Conservation (phyloP, 2,329 filamentous ascomycete species). For the Xylaria sp. region DNA sequence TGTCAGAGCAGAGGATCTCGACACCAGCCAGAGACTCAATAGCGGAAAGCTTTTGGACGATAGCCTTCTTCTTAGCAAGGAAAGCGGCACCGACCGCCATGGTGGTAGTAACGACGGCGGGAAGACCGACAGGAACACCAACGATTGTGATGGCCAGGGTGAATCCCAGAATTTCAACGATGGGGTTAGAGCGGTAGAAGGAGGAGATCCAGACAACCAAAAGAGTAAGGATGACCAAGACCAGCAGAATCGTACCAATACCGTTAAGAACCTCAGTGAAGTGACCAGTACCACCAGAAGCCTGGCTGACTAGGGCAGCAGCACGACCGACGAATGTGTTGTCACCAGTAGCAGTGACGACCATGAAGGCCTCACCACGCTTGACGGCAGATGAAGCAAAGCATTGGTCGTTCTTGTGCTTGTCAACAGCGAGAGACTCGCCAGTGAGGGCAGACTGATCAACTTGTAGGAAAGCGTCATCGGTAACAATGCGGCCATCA, state of each 20-base stretch:
- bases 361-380: conserved; percentile 85
- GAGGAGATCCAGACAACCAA: conserved; percentile 86
- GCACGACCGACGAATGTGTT: conserved; percentile 91
- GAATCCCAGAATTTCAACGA: conserved; percentile 82
- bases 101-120: conserved; percentile 91
- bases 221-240: conserved; percentile 83
- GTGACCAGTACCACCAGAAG: conserved; percentile 79
- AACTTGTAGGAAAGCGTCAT: conserved; percentile 86
- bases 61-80: conserved; percentile 91
- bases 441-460: conserved; percentile 94
- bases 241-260: conserved; percentile 82
- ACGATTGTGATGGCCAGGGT: conserved; percentile 91
- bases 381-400: conserved; percentile 91
- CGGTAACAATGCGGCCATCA: conserved; percentile 86
- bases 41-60: conserved; percentile 91
- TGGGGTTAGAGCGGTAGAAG: conserved; percentile 87
- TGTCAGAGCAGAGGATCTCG: conserved; percentile 93
- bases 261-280: conserved; percentile 92
- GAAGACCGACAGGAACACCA: conserved; percentile 92
- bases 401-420: conserved; percentile 82
- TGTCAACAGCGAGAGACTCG: conserved; percentile 91
- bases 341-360: conserved; percentile 87
- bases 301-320: conserved; percentile 84
- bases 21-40: conserved; percentile 94
- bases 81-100: conserved; percentile 95